Evolutionary conservation across 2,329 filamentous ascomycete species (phyloP), one percentile per base, ranked within the genome.

Genomic region (Didymella keratinophila): DNA sequence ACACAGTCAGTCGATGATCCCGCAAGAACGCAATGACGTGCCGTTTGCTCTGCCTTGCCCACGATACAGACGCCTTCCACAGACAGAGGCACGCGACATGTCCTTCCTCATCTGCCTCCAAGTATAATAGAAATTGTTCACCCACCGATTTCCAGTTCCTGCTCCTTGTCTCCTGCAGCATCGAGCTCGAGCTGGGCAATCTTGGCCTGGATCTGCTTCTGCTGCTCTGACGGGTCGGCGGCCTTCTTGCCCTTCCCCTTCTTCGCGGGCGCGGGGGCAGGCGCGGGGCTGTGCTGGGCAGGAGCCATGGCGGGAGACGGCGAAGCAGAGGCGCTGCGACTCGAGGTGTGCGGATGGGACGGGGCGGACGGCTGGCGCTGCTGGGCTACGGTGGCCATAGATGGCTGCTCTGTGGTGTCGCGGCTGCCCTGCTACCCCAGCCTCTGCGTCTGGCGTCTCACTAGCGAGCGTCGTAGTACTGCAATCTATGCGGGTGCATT

Each of bases 131-230:
- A 39, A 58, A 48, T 30, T 27, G 28, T 18, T 58, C 48, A 77
- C 73, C 56, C 69, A 96, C 93, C 92, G 76, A 99, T 97, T 82
- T 98, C 95, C 61, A 90, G 87, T 79, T 97, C 93, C 79, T 97
- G 92, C 69, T 96, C 94, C 78, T 96, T 97, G 76, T 97, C 93
- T 59, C 92, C 92, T 11, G 93, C 93, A 48, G 90, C 91, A 82
- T 97, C 93, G 63, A 92, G 90, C 78, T 99, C 95, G 58, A 99
- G 82, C 80, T 98, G 95, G 21, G 93, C 94, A 74, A 99, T 97
- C 74, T 96, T 92, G 62, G 93, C 92, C 63, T 93, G 90, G 50
- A 99, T 86, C 64, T 97, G 85, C 78, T 97, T 96, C 61, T 92
- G 92, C 45, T 93, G 93, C 78, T 98, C 95, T 70, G 87, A 91